A percentile compares a stretch with the other conserved stretches of the same genome.
These are phyloP conservation scores for Aaosphaeria pasadenensis DNA, from an alignment of 2,329 filamentous ascomycete genomes.

Conservation along the genomic window DNA sequence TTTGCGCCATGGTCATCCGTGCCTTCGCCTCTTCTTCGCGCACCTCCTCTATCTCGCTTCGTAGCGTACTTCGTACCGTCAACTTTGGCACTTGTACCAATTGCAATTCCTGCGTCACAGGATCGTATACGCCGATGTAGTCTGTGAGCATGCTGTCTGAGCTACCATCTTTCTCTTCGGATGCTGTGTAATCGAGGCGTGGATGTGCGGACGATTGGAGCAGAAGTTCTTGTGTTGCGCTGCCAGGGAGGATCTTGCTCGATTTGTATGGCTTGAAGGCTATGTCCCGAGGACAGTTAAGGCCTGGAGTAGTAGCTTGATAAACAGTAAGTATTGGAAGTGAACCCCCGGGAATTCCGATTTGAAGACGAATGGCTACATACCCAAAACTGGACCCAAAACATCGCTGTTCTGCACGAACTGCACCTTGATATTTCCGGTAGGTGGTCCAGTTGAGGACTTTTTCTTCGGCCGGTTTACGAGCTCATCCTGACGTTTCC, in stretches of 20 bases:
- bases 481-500: slow-evolving; percentile 33
- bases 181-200: slow-evolving; percentile 58
- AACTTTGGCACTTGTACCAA: slow-evolving; percentile 53
- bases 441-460: slow-evolving; percentile 37
- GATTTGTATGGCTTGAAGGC: slow-evolving; percentile 50
- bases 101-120: slow-evolving; percentile 50
- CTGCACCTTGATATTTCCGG: slow-evolving; percentile 42
- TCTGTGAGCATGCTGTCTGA: slow-evolving; percentile 54
- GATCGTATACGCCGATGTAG: slow-evolving; percentile 61
- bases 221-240: slow-evolving; percentile 46
- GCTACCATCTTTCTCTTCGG: slow-evolving; percentile 45
- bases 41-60: slow-evolving; percentile 43
- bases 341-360: not conserved
- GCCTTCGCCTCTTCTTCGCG: slow-evolving; percentile 26
- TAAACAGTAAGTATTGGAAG: slow-evolving; percentile 1
- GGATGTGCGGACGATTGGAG: slow-evolving; percentile 61
- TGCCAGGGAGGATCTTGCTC: slow-evolving; percentile 24
- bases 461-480: slow-evolving; percentile 42
- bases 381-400: slow-evolving; percentile 51
- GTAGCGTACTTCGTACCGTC: slow-evolving; percentile 51
- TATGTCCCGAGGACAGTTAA: slow-evolving; percentile 38
- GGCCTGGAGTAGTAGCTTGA: slow-evolving; percentile 42
- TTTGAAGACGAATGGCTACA: slow-evolving; percentile 5
- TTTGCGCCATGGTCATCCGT: slow-evolving; percentile 50
- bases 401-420: slow-evolving; percentile 47